A percentile compares a stretch with the other conserved stretches of the same genome.
These are phyloP conservation scores for Linderina pennispora DNA, from an alignment of 192 early-diverging fungal genomes.

Conservation along the genomic window DNA sequence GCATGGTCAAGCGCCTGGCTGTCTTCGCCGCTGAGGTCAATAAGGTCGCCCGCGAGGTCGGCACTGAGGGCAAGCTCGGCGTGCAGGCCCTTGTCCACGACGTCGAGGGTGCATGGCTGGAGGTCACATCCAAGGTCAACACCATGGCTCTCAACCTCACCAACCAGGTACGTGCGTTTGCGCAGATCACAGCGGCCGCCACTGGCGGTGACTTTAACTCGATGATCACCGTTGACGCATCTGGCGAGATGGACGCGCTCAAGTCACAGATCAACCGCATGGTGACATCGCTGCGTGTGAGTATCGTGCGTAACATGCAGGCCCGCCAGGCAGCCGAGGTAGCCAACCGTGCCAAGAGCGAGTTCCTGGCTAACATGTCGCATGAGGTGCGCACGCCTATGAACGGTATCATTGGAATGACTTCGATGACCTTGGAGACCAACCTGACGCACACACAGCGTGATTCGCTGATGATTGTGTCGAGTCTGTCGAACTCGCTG, in stretches of 20 bases:
- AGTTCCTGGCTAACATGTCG: constrained; percentile 75
- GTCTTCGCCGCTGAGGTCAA: constrained; percentile 60
- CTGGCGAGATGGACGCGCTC: constrained; percentile 80
- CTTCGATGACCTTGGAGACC: constrained; percentile 65
- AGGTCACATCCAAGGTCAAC: constrained; percentile 69
- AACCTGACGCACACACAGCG: constrained; percentile 75
- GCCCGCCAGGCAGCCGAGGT: constrained; percentile 76
- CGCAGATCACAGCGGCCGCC: constrained; percentile 66
- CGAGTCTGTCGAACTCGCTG: constrained; percentile 61
- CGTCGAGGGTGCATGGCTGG: constrained; percentile 73
- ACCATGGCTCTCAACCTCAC: constrained; percentile 69
- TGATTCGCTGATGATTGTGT: constrained; percentile 76
- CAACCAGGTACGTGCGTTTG: constrained; percentile 77
- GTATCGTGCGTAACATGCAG: constrained; percentile 69
- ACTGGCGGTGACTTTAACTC: constrained; percentile 65
- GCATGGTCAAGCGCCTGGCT: constrained; percentile 52
- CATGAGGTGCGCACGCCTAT: constrained; percentile 83
- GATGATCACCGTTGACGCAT: constrained; percentile 71
- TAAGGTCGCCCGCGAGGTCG: constrained; percentile 60
- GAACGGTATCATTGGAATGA: constrained; percentile 78
- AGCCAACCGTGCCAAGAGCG: constrained; percentile 71
- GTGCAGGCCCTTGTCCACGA: constrained; percentile 66
- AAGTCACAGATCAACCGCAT: constrained; percentile 84
- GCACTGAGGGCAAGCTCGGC: constrained; percentile 69
- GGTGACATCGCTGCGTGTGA: constrained; percentile 69